Percentiles rank a stretch among this genome's conserved stretches.
phyloP scores from a whole-genome alignment of 2,329 filamentous ascomycete genomes.

The Paecilomyces sp. region DNA sequence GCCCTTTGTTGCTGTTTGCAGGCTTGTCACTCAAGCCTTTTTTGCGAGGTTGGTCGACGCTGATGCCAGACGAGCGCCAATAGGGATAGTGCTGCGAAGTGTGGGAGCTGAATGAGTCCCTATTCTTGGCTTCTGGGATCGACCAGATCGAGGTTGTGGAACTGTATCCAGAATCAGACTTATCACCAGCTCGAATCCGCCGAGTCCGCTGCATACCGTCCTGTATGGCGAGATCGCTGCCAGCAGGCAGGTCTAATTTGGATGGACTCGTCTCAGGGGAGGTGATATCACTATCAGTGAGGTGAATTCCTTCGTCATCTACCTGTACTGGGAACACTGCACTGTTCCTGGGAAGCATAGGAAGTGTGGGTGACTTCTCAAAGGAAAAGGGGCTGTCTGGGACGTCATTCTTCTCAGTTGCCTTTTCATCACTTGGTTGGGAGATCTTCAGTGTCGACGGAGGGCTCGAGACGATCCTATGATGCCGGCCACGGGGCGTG shows the following conservation, averaged over 20 bases:
- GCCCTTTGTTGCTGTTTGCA: neutral
- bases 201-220: conserved; percentile 5
- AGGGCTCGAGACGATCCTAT: neutral
- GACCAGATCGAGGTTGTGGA: conserved; percentile 21
- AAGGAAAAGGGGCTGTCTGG: conserved; percentile 28
- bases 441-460: conserved; percentile 13
- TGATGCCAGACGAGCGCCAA: neutral
- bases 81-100: neutral
- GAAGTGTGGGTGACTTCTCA: conserved; percentile 21
- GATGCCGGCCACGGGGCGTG: neutral
- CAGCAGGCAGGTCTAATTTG: neutral
- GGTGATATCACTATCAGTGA: conserved; percentile 13
- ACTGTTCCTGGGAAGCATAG: conserved; percentile 4
- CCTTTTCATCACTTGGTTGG: conserved; percentile 6
- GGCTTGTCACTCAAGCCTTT: neutral
- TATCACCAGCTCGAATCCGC: conserved; percentile 18
- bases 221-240: conserved; percentile 9
- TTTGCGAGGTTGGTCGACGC: neutral
- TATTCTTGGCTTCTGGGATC: neutral
- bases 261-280: neutral
- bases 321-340: conserved; percentile 10
- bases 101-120: neutral
- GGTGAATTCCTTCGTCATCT: conserved; percentile 11
- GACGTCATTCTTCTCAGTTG: conserved; percentile 13
- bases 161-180: conserved; percentile 33